These are phyloP conservation scores for Phytophthora podocarpi DNA, from an alignment of 352 stramenopile species.

Conservation along the genomic window DNA sequence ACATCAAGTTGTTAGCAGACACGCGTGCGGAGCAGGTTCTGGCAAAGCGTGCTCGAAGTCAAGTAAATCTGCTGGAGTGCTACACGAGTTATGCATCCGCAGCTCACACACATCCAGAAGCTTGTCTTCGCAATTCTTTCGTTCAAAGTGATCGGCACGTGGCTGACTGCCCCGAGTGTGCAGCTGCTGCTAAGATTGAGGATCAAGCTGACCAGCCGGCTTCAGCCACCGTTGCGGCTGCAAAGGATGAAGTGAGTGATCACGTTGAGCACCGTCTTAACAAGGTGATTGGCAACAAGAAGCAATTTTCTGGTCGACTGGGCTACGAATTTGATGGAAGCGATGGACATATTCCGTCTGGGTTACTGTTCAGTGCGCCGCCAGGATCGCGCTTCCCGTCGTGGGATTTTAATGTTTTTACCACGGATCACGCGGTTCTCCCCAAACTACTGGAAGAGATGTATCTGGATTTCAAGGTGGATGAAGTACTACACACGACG, in stretches of 20 bases:
- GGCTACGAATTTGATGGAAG: slow-evolving; percentile 35
- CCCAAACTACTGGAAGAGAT: slow-evolving; percentile 73
- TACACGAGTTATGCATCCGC: slow-evolving; percentile 77
- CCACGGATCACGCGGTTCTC: slow-evolving; percentile 50
- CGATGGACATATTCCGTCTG: slow-evolving; percentile 11
- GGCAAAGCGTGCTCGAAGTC: slow-evolving; percentile 68
- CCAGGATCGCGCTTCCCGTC: slow-evolving; percentile 42
- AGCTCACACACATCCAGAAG: slow-evolving; percentile 46
- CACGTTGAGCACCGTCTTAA: slow-evolving; percentile 25
- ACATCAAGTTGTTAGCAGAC: slow-evolving; percentile 88
- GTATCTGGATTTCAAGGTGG: slow-evolving; percentile 77
- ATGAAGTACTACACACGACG: slow-evolving; percentile 62
- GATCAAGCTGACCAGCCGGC: slow-evolving; percentile 18
- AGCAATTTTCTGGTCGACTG: slow-evolving; percentile 35
- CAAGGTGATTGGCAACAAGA: slow-evolving; percentile 13
- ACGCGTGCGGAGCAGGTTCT: slow-evolving; percentile 76
- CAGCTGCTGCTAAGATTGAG: slow-evolving; percentile 23
- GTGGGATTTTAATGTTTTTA: slow-evolving; percentile 88
- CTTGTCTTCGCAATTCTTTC: slow-evolving; percentile 67
- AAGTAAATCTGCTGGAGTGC: slow-evolving; percentile 79
- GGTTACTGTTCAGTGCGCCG: slow-evolving; percentile 34
- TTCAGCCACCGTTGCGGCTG: background rate
- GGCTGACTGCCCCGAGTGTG: slow-evolving; percentile 47
- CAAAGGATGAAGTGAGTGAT: slow-evolving; percentile 5
- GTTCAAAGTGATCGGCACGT: slow-evolving; percentile 47